Conservation (phyloP, 768 basidiomycete genomes). For the Arthromyces matolae region DNA sequence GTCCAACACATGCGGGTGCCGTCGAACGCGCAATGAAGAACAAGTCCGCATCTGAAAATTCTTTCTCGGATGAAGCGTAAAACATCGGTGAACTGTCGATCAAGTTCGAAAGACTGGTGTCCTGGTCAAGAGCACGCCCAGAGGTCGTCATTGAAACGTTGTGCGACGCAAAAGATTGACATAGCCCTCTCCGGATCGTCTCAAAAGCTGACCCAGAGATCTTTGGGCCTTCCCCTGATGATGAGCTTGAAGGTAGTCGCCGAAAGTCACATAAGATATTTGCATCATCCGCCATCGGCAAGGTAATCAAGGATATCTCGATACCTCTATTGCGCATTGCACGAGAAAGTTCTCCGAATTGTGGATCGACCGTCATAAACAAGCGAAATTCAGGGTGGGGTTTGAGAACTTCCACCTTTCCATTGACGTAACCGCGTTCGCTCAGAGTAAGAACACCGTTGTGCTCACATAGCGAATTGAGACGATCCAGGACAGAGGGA, state of each 20-base stretch:
- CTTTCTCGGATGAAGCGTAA: slow-evolving; percentile 15
- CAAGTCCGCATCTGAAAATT: slow-evolving; percentile 21
- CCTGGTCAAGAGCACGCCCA: slow-evolving; percentile 43
- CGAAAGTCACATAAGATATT: slow-evolving; percentile 41
- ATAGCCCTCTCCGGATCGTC: slow-evolving; percentile 33
- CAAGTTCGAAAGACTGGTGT: slow-evolving; percentile 41
- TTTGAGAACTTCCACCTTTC: slow-evolving; percentile 63
- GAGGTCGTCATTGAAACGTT: slow-evolving; percentile 26
- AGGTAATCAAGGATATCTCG: slow-evolving; percentile 60
- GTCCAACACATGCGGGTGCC: slow-evolving; percentile 26
- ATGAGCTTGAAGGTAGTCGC: slow-evolving; percentile 39
- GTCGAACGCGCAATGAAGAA: slow-evolving; percentile 37
- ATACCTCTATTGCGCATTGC: slow-evolving; percentile 98
- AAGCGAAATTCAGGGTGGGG: slow-evolving; percentile 90
- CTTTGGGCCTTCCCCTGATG: slow-evolving; percentile 7
- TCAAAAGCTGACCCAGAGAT: slow-evolving; percentile 27
- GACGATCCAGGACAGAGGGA: slow-evolving; percentile 91
- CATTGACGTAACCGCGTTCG: slow-evolving; percentile 83
- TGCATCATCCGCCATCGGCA: slow-evolving; percentile 42
- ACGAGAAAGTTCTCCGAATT: slow-evolving; percentile 88
- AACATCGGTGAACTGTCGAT: slow-evolving; percentile 38
- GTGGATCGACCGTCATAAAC: slow-evolving; percentile 91
- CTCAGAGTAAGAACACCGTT: slow-evolving; percentile 80
- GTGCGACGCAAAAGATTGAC: background rate
- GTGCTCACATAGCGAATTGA: slow-evolving; percentile 93